Base-by-base conservation (phyloP, 2,329 filamentous ascomycete species). In the Colletotrichum lupini region DNA sequence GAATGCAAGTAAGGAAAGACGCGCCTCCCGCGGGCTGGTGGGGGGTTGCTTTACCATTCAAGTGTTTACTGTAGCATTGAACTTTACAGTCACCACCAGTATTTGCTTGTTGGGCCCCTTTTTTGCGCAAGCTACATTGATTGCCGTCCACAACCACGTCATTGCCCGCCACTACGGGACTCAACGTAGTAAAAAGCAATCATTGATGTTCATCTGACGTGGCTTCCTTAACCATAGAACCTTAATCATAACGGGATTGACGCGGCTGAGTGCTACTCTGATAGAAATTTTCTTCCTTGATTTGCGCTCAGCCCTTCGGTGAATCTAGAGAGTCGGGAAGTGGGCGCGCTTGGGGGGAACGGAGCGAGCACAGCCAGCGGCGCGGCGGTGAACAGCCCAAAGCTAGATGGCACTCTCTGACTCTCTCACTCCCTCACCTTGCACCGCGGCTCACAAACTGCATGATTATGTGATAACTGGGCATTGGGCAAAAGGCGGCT, bases 201-300 rank as follows among this genome's bases (percentile, higher is more conserved):
- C 46, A 49, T 35, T 12, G 35, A 22, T 19, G 35, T 49, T 62
- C 64, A 57, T 58, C 37, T 53, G 68, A 52, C 57, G 68, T 68
- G 64, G 49, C 12, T n/a, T 42, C 5, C 32, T 7, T 22, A 28
- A 49, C 28, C 12, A 5, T n/a, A 37, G 30, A 42, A 55, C 53
- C 30, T 49, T 67, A n/a, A 5, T 7, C 22, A 35, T n/a, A 30
- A 16, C 16, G 8, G 37, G 30, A 42, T 57, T 37, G 64, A 52
- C 30, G 24, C 61, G 37, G 58, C 67, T 53, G 22, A 26, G 37
- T 69, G 53, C 60, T 58, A 59, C 67, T 37, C 28, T 65, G 60
- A 12, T 16, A 28, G 28, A 49, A 35, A 14, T 8, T 22, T 49
- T 49, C 12, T 30, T 24, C 26, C 22, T 53, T 19, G 24, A 32